These are phyloP conservation scores for Toxoplasma gondii DNA, from an alignment of 169 alveolate species.

Conservation along the genomic window DNA sequence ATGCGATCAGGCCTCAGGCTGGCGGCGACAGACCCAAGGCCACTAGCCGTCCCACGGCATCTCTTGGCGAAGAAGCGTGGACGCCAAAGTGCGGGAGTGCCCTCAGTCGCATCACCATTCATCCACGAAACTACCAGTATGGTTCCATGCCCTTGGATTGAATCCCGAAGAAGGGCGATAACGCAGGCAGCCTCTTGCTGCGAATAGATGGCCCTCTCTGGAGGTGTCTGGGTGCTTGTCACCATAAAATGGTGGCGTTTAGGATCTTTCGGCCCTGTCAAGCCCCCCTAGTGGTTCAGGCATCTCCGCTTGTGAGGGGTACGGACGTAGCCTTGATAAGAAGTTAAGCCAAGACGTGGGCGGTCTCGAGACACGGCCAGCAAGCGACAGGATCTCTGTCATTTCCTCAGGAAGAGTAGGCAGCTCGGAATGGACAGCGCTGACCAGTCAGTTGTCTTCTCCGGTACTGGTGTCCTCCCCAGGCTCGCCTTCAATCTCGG, in stretches of 20 bases:
- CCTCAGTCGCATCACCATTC: no score
- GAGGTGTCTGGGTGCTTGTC: not conserved
- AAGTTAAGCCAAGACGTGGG: not conserved
- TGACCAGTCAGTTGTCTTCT: slow-evolving; percentile 14
- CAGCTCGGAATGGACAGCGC: not conserved
- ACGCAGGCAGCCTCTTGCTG: not conserved
- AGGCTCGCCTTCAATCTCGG: not conserved
- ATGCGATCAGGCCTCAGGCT: no score
- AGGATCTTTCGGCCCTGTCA: not conserved
- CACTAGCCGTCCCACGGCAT: no score
- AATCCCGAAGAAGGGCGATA: not conserved
- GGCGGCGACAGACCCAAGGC: no score
- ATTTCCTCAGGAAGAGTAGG: slow-evolving; percentile 4
- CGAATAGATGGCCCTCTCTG: not conserved
- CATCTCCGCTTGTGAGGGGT: not conserved
- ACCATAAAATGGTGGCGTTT: not conserved
- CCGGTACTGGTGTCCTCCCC: slow-evolving; percentile 18
- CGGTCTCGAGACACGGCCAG: not conserved
- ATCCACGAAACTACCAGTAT: not conserved
- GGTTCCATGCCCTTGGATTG: not conserved
- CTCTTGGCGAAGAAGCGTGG: no score
- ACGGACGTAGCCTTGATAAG: not conserved
- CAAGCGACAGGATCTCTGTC: not conserved
- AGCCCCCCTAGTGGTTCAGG: not conserved
- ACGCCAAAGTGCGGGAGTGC: no score